These are phyloP conservation scores for Hymenoscyphus infarciens DNA, from an alignment of 2,329 filamentous ascomycete genomes.

Conservation along the genomic window DNA sequence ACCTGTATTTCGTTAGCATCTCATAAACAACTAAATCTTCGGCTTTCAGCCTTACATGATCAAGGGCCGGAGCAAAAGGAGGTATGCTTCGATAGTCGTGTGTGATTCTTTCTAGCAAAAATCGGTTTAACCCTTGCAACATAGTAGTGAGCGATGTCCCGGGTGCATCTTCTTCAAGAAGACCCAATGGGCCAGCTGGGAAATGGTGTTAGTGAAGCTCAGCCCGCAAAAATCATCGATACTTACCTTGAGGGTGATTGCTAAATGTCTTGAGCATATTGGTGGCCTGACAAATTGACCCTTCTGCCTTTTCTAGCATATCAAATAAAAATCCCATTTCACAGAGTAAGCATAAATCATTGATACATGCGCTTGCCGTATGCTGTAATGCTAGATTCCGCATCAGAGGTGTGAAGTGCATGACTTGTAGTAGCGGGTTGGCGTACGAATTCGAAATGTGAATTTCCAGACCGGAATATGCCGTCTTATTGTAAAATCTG, in stretches of 20 bases:
- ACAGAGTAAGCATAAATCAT: conserved; percentile 82
- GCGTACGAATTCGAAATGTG: conserved; percentile 97
- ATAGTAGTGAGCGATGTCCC: conserved; percentile 72
- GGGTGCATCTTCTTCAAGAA: conserved; percentile 80
- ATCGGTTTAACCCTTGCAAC: conserved; percentile 81
- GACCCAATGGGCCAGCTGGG: conserved; percentile 65
- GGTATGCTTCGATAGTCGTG: conserved; percentile 70
- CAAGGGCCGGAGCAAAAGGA: conserved; percentile 60
- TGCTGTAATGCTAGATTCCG: conserved; percentile 88
- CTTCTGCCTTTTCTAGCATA: conserved; percentile 94
- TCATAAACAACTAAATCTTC: neutral
- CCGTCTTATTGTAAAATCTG: conserved; percentile 92
- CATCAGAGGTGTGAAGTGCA: conserved; percentile 84
- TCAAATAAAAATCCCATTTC: conserved; percentile 95
- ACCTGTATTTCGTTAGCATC: conserved; percentile 39
- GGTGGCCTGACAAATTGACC: conserved; percentile 91
- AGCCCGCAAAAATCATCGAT: neutral
- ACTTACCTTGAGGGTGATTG: conserved; percentile 68
- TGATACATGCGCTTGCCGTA: conserved; percentile 77
- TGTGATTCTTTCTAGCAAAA: conserved; percentile 77
- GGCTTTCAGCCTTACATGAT: conserved; percentile 50
- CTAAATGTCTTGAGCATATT: conserved; percentile 90
- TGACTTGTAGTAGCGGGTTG: conserved; percentile 84
- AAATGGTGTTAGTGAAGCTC: conserved; percentile 4
- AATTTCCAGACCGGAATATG: conserved; percentile 87